Conservation (phyloP, 306 rosid species). For the apple (Malus domestica) region DNA sequence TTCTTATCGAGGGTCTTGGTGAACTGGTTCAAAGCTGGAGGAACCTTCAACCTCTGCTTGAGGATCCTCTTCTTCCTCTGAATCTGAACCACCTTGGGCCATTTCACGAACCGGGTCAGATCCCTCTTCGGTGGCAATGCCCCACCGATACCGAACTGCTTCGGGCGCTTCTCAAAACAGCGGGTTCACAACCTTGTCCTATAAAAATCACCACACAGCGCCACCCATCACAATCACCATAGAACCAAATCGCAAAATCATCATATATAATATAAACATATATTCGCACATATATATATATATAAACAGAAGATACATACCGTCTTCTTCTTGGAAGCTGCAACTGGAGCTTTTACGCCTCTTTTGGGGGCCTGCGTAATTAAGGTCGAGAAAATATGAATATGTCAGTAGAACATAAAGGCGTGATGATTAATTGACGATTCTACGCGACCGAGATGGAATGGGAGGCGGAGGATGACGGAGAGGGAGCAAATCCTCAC, state of each 20-base stretch:
- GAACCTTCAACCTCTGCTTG: slow-evolving; percentile 77
- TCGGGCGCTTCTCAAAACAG: slow-evolving; percentile 79
- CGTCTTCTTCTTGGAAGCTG: slow-evolving; percentile 43
- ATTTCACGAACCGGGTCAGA: slow-evolving; percentile 64
- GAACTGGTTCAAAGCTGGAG: slow-evolving; percentile 74
- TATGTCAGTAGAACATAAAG: no score
- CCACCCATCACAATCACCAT: background rate
- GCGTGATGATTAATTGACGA: background rate
- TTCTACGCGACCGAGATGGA: background rate
- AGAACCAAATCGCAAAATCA: background rate
- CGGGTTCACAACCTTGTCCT: slow-evolving; percentile 62
- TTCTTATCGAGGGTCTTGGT: slow-evolving; percentile 75
- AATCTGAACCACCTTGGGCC: slow-evolving; percentile 69
- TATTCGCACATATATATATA: no score
- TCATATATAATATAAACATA: no score
- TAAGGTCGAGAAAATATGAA: background rate
- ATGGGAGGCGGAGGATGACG: background rate
- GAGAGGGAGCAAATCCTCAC: background rate
- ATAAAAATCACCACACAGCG: background rate
- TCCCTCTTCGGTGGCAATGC: slow-evolving; percentile 81
- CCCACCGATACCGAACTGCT: slow-evolving; percentile 78
- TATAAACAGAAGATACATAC: background rate
- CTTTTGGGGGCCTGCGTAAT: slow-evolving; percentile 43
- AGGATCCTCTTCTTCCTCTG: slow-evolving; percentile 79
- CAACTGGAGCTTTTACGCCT: slow-evolving; percentile 32